Evolutionary conservation across 2,329 filamentous ascomycete species (phyloP).

Genomic region (Thielaviopsis ethacetica): DNA sequence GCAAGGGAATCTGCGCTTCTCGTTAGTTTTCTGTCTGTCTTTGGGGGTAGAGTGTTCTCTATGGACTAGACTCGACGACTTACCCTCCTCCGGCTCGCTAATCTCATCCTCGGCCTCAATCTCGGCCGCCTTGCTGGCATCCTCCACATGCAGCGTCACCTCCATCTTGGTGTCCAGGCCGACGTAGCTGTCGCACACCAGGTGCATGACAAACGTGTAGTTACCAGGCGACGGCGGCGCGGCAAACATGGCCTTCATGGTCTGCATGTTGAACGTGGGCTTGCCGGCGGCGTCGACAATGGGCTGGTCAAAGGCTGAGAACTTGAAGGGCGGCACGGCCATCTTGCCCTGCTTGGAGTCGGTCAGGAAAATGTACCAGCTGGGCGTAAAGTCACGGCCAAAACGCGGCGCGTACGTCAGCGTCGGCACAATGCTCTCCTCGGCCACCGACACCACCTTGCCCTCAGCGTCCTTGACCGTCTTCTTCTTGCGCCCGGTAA

Average conservation of each 20-base stretch:
- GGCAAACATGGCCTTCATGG: conserved; percentile 91
- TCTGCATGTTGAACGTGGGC: conserved; percentile 90
- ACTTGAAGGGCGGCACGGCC: conserved; percentile 91
- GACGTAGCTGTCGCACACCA: conserved; percentile 88
- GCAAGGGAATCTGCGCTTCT: conserved; percentile 59
- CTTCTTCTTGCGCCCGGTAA: conserved; percentile 61
- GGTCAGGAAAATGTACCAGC: conserved; percentile 88
- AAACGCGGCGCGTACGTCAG: conserved; percentile 86
- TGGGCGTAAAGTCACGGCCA: conserved; percentile 71
- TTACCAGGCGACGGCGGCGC: conserved; percentile 82
- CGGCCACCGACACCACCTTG: conserved; percentile 38
- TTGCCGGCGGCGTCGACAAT: conserved; percentile 65
- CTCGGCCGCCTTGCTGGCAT: conserved; percentile 67
- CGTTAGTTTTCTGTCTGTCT: conserved; percentile 5
- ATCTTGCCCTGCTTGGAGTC: conserved; percentile 92
- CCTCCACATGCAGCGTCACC: conserved; percentile 75
- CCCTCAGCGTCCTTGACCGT: conserved; percentile 45
- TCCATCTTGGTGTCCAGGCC: conserved; percentile 89
- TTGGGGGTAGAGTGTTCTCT: too few relatives aligned
- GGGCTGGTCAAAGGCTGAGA: conserved; percentile 79
- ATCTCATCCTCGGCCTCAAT: conserved; percentile 86
- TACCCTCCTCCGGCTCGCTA: conserved; percentile 96
- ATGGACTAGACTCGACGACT: conserved; percentile 27
- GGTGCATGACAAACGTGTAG: conserved; percentile 88
- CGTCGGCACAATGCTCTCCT: conserved; percentile 57